These are phyloP conservation scores for Colletotrichum musicola DNA, from an alignment of 2,329 filamentous ascomycete genomes.

Conservation along the genomic window DNA sequence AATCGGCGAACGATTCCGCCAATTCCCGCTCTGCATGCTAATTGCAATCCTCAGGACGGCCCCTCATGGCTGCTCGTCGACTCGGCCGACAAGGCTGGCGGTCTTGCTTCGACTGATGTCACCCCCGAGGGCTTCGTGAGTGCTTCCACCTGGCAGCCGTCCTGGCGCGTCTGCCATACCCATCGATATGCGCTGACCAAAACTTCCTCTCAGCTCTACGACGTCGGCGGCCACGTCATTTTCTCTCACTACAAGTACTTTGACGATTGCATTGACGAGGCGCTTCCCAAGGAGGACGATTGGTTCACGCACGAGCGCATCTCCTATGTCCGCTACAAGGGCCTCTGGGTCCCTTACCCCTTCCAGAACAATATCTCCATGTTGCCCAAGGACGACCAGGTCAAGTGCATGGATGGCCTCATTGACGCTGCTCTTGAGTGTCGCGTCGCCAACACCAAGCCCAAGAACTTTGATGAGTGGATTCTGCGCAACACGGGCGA, in stretches of 20 bases:
- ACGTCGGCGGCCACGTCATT: slow-evolving; percentile 98
- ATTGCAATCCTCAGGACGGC: slow-evolving; percentile 71
- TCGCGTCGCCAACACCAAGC: slow-evolving; percentile 90
- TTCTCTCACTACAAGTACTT: slow-evolving; percentile 99
- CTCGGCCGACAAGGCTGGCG: slow-evolving; percentile 90
- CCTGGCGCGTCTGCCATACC: background rate
- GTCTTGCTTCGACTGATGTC: slow-evolving; percentile 94
- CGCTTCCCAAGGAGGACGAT: slow-evolving; percentile 91
- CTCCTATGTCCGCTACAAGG: slow-evolving; percentile 98
- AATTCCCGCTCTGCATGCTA: slow-evolving; percentile 42
- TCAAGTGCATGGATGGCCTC: slow-evolving; percentile 92
- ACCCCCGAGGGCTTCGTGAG: slow-evolving; percentile 97
- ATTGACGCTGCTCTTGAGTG: slow-evolving; percentile 93
- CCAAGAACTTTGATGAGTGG: slow-evolving; percentile 98
- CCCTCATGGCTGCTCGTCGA: slow-evolving; percentile 98
- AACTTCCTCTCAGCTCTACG: slow-evolving; percentile 79
- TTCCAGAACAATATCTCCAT: slow-evolving; percentile 99
- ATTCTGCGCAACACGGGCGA: slow-evolving; percentile 92
- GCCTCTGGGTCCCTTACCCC: slow-evolving; percentile 96
- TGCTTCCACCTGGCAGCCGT: slow-evolving; percentile 48
- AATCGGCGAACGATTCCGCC: background rate
- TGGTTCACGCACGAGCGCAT: slow-evolving; percentile 99
- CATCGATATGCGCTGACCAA: slow-evolving; percentile 25
- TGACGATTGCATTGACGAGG: slow-evolving; percentile 98
- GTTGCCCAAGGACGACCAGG: slow-evolving; percentile 97